Conservation (phyloP, 2,329 filamentous ascomycete genomes). For the Fusarium vanettenii region DNA sequence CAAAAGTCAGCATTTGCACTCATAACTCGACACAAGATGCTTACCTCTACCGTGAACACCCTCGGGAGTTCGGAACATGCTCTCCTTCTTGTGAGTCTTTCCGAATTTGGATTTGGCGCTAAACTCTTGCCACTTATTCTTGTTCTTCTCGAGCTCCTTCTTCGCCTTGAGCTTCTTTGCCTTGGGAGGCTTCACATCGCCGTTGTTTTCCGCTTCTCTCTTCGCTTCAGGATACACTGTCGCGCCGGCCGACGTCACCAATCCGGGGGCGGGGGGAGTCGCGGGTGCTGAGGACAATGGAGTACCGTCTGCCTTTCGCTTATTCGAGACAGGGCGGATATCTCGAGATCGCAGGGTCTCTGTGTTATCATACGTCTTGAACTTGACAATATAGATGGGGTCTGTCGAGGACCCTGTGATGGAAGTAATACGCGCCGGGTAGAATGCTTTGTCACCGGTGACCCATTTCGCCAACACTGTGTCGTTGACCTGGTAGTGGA, state of each 20-base stretch:
- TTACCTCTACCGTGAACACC: slow-evolving; percentile 87
- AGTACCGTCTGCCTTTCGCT: slow-evolving; percentile 87
- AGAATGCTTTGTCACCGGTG: slow-evolving; percentile 89
- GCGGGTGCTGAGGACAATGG: slow-evolving; percentile 60
- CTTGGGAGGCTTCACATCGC: slow-evolving; percentile 77
- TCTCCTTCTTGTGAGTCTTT: slow-evolving; percentile 83
- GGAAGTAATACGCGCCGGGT: slow-evolving; percentile 91
- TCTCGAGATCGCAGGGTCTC: slow-evolving; percentile 87
- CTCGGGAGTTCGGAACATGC: slow-evolving; percentile 96
- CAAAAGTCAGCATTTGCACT: slow-evolving; percentile 32
- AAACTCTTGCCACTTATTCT: slow-evolving; percentile 96
- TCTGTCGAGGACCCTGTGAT: slow-evolving; percentile 93
- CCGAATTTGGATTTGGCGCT: slow-evolving; percentile 79
- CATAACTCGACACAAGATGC: slow-evolving; percentile 27
- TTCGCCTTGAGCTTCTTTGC: slow-evolving; percentile 93
- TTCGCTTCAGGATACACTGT: slow-evolving; percentile 71
- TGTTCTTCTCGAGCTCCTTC: slow-evolving; percentile 89
- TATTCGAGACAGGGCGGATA: slow-evolving; percentile 82
- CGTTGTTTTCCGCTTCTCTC: slow-evolving; percentile 71
- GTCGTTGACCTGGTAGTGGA: slow-evolving; percentile 87
- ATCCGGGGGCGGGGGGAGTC: slow-evolving; percentile 49
- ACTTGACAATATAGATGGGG: slow-evolving; percentile 94
- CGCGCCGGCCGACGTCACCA: slow-evolving; percentile 67
- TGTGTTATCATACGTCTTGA: slow-evolving; percentile 88
- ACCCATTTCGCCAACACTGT: slow-evolving; percentile 91